Conservation (phyloP, 176 grass and related monocot species). For the Luzula sylvatica region DNA sequence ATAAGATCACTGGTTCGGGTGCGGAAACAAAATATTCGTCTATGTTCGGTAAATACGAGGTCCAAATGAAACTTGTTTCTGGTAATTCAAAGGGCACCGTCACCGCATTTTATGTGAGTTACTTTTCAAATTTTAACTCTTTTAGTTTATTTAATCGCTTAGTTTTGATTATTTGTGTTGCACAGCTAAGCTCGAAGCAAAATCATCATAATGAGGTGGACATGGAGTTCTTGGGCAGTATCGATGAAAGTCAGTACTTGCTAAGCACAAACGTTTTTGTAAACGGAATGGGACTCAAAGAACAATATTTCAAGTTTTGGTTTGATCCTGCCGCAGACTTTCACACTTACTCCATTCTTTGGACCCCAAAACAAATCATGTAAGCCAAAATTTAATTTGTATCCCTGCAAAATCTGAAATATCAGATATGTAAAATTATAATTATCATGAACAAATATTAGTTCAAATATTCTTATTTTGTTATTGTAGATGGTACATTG, state of each 20-base stretch:
- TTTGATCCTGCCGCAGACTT: conserved; percentile 51
- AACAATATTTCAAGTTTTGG: conserved; percentile 59
- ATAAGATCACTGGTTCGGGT: conserved; percentile 13
- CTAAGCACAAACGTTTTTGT: conserved; percentile 75
- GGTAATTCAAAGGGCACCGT: conserved; percentile 3
- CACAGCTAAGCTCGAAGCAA: conserved; percentile 4
- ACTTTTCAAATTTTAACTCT: neutral
- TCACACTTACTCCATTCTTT: conserved; percentile 74
- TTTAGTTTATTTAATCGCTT: neutral
- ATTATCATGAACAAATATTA: too few species aligned
- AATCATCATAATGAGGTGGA: conserved; percentile 56
- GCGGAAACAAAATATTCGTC: conserved; percentile 3
- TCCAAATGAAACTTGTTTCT: conserved; percentile 24
- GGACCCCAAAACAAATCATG: conserved; percentile 64
- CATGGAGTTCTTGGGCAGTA: conserved; percentile 69
- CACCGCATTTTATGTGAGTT: conserved; percentile 23
- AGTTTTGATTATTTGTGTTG: neutral
- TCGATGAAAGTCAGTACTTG: conserved; percentile 40
- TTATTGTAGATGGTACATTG: conserved; percentile 16
- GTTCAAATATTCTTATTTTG: neutral
- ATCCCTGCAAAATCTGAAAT: too few species aligned
- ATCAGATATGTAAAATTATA: too few species aligned
- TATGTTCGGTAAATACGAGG: conserved; percentile 17
- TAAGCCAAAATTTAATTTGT: conserved; percentile 16
- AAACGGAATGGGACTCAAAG: conserved; percentile 37